These are phyloP conservation scores for Eimeria necatrix DNA, from an alignment of 169 alveolate species.

Conservation along the genomic window DNA sequence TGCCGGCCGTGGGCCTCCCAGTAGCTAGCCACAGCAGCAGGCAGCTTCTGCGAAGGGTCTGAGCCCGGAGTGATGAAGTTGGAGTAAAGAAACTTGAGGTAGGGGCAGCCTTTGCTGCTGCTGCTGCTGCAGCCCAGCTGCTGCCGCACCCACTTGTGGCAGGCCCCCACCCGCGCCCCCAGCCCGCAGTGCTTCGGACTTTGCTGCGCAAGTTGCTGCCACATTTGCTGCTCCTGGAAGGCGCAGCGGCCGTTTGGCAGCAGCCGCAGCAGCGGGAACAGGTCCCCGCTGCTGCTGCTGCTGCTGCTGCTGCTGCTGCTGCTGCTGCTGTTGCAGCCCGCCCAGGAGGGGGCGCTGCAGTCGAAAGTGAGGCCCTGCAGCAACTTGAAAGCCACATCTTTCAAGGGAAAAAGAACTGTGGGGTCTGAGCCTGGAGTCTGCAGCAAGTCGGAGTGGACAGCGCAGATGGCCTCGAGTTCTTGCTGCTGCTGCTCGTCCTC, in stretches of 20 bases:
- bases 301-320: background rate
- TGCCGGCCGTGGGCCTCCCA: constrained; percentile 16
- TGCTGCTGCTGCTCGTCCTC: background rate
- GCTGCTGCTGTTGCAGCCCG: constrained; percentile 8
- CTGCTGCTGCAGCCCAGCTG: background rate
- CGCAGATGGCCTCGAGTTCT: background rate
- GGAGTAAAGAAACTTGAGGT: constrained; percentile 24
- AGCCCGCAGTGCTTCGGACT: constrained; percentile 51
- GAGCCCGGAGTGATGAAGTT: constrained; percentile 40
- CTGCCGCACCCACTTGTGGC: constrained; percentile 59
- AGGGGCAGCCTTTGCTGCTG: constrained; percentile 39
- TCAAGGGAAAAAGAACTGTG: background rate
- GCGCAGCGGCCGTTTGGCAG: constrained; percentile 60
- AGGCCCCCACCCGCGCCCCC: constrained; percentile 55
- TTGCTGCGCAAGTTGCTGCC: background rate
- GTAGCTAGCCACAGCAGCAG: background rate
- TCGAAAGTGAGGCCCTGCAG: constrained; percentile 48
- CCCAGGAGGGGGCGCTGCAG: constrained; percentile 50
- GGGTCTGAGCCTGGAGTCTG: constrained; percentile 56
- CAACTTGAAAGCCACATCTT: background rate
- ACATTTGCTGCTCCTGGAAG: constrained; percentile 43
- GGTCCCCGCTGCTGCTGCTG: background rate
- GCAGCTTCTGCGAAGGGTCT: background rate
- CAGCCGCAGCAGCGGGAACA: constrained; percentile 17
- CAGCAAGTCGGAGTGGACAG: constrained; percentile 32